A percentile compares a stretch with the other conserved stretches of the same genome.
Evolutionary conservation across 2,329 filamentous ascomycete species (phyloP).

Genomic region (Phoma herbarum): DNA sequence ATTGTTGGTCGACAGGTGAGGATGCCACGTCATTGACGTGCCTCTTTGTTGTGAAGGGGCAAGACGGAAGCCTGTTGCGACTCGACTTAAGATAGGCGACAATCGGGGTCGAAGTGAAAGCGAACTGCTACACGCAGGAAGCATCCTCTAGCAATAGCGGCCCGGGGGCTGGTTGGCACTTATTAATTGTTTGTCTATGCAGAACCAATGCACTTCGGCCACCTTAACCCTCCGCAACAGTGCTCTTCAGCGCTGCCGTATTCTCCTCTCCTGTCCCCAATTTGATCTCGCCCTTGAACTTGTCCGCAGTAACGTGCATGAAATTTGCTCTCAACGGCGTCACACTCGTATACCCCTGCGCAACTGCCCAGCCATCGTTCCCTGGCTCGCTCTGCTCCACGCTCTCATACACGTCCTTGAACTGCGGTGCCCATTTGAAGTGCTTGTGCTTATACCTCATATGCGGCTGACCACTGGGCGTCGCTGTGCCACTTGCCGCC

Average conservation of each 20-base stretch:
- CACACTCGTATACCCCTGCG: conserved; percentile 86
- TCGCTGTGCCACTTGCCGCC: conserved; percentile 42
- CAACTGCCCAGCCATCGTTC: conserved; percentile 93
- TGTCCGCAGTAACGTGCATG: conserved; percentile 64
- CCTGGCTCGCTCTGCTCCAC: conserved; percentile 82
- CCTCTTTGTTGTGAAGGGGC: too few relatives aligned
- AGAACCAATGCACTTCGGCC: neutral
- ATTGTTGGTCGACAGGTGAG: too few relatives aligned
- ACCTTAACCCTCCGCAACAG: neutral
- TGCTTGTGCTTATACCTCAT: conserved; percentile 77
- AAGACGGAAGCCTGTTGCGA: too few relatives aligned
- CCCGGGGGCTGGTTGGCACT: neutral
- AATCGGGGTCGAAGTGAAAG: neutral
- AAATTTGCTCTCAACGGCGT: conserved; percentile 94
- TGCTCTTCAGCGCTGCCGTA: conserved; percentile 2
- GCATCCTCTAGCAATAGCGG: neutral
- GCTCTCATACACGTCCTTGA: conserved; percentile 85
- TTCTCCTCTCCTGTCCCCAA: conserved; percentile 18
- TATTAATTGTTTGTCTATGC: neutral
- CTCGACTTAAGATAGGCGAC: neutral
- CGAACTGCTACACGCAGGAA: neutral
- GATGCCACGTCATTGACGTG: too few relatives aligned
- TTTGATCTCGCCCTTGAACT: conserved; percentile 45
- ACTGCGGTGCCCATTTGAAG: conserved; percentile 93
- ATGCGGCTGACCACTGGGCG: conserved; percentile 42